phyloP scores from a whole-genome alignment of 495 filamentous ascomycete species.

The Cudoniella acicularis region DNA sequence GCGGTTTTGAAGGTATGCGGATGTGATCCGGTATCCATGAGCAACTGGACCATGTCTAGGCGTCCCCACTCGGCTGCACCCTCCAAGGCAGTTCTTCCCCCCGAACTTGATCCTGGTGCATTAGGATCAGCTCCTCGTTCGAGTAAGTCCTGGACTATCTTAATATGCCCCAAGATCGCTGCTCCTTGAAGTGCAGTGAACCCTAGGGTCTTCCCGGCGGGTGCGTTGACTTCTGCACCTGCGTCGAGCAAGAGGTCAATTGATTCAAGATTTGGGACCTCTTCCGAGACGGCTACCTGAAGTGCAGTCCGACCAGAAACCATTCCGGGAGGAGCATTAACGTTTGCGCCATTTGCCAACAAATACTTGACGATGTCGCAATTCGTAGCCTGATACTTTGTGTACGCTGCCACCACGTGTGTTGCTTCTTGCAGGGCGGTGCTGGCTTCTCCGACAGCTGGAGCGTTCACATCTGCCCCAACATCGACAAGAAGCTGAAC shows the following conservation, averaged over 20 bases:
- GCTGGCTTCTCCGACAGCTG: constrained; percentile 21
- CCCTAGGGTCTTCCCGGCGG: background rate
- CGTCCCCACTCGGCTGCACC: constrained; percentile 14
- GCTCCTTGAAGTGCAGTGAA: background rate
- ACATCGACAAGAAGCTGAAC: constrained; percentile 22
- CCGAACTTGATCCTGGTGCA: background rate
- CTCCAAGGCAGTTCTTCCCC: constrained; percentile 1
- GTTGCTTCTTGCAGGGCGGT: constrained; percentile 11
- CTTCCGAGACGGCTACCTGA: constrained; percentile 2
- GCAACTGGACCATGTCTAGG: constrained; percentile 1
- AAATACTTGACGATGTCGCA: constrained; percentile 13
- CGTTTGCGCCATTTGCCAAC: constrained; percentile 24
- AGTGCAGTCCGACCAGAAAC: constrained; percentile 17
- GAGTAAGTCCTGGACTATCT: constrained; percentile 12
- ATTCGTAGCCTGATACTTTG: background rate
- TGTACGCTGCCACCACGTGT: background rate
- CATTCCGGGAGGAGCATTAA: constrained; percentile 18
- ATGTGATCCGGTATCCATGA: background rate
- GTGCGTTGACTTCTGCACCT: constrained; percentile 15
- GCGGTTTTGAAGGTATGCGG: background rate
- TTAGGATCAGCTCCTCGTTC: constrained; percentile 14
- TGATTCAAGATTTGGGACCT: background rate
- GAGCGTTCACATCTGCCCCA: constrained; percentile 26
- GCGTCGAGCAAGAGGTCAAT: background rate
- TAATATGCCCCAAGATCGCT: background rate